Percentiles rank a stretch among this genome's conserved stretches.
Evolutionary conservation across 495 filamentous ascomycete species (phyloP).

Genomic region (Cetradonia linearis): DNA sequence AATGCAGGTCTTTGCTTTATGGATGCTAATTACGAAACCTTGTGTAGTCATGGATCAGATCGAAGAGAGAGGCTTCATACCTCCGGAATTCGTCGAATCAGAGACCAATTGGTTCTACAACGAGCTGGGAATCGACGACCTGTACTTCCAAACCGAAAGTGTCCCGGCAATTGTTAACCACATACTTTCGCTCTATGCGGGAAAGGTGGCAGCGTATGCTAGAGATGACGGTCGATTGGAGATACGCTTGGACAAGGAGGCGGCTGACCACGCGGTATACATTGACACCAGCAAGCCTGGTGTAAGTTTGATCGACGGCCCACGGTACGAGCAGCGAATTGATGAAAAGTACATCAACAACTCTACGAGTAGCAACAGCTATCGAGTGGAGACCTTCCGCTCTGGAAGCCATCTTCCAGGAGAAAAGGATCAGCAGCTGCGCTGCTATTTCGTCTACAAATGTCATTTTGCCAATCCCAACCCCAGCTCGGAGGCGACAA

Average conservation of each 20-base stretch:
- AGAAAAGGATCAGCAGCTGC: slow-evolving; percentile 66
- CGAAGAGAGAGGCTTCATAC: slow-evolving; percentile 77
- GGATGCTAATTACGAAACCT: slow-evolving; percentile 10
- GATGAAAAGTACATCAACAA: slow-evolving; percentile 87
- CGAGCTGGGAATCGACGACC: slow-evolving; percentile 93
- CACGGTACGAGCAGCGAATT: slow-evolving; percentile 84
- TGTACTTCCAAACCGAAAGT: slow-evolving; percentile 92
- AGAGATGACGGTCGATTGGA: slow-evolving; percentile 89
- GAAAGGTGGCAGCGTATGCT: slow-evolving; percentile 90
- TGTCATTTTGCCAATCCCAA: slow-evolving; percentile 76
- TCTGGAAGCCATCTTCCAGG: slow-evolving; percentile 65
- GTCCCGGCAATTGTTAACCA: slow-evolving; percentile 82
- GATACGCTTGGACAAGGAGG: slow-evolving; percentile 92
- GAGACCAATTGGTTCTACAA: slow-evolving; percentile 97
- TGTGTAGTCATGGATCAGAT: slow-evolving; percentile 57
- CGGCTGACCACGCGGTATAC: slow-evolving; percentile 89
- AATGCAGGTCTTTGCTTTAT: not conserved
- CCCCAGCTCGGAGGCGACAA: slow-evolving; percentile 64
- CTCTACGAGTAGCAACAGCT: slow-evolving; percentile 54
- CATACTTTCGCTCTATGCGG: slow-evolving; percentile 91
- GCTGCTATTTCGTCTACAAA: slow-evolving; percentile 98
- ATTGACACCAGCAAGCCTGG: slow-evolving; percentile 95
- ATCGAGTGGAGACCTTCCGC: slow-evolving; percentile 93
- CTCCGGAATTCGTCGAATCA: slow-evolving; percentile 65
- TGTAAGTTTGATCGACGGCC: slow-evolving; percentile 59